A percentile compares a stretch with the other conserved stretches of the same genome.
Evolutionary conservation across 2,329 filamentous ascomycete species (phyloP).

Genomic region (Ophiostoma ulmi): DNA sequence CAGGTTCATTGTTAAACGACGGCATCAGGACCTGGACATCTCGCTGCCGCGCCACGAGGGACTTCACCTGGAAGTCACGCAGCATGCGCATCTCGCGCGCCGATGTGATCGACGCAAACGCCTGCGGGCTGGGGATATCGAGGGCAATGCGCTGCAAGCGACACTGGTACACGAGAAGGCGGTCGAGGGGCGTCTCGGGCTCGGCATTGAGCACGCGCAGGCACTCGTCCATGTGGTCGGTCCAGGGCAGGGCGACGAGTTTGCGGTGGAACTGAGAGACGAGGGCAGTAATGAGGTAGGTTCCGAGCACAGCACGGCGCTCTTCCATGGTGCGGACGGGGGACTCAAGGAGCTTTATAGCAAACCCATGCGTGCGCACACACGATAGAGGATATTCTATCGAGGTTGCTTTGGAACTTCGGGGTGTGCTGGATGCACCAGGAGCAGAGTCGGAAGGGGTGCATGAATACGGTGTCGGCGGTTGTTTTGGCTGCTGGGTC

Average conservation of each 20-base stretch:
- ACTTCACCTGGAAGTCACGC: constrained; percentile 19
- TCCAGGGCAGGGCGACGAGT: constrained; percentile 52
- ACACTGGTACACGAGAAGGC: constrained; percentile 21
- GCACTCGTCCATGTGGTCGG: constrained; percentile 53
- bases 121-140: neutral
- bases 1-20: neutral
- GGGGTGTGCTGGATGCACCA: neutral
- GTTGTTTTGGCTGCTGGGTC: neutral
- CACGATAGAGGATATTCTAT: neutral
- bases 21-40: constrained; percentile 13
- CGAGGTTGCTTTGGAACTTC: neutral
- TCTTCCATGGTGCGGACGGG: constrained; percentile 20
- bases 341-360: constrained; percentile 17
- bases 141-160: constrained; percentile 21
- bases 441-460: neutral
- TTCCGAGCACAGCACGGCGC: constrained; percentile 18
- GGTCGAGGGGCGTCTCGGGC: constrained; percentile 20
- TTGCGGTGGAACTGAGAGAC: constrained; percentile 30
- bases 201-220: constrained; percentile 39
- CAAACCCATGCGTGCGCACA: constrained; percentile 17
- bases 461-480: neutral
- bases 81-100: constrained; percentile 12
- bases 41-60: constrained; percentile 11
- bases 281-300: constrained; percentile 17
- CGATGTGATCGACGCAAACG: neutral